Evolutionary conservation across 306 rosid genomes (phyloP).

Genomic region (Sechiopsis laciniata): DNA sequence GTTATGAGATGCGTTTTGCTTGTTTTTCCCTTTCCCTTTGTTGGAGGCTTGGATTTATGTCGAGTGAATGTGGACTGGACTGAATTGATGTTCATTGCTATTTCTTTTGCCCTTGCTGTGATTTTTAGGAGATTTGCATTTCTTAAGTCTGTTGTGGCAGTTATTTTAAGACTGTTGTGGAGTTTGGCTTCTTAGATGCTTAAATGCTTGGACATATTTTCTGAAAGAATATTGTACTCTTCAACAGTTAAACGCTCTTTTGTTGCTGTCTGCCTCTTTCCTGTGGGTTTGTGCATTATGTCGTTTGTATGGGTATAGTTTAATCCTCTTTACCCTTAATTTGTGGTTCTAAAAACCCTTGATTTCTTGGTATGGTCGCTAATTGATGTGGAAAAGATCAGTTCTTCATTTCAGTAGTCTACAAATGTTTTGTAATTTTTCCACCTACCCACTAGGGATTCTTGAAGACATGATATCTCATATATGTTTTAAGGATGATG

Average conservation of each 20-base stretch:
- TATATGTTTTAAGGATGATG: not conserved
- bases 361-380: conserved; percentile 1
- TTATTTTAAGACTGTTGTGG: conserved; percentile 19
- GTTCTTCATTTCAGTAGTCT: not conserved
- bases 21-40: not conserved
- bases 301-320: no score
- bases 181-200: not conserved
- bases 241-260: conserved; percentile 13
- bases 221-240: conserved; percentile 19
- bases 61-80: conserved; percentile 15
- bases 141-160: conserved; percentile 15
- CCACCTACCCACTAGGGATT: not conserved
- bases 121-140: not conserved
- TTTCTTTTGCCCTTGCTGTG: not conserved
- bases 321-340: no score
- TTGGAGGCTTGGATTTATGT: not conserved
- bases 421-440: not conserved
- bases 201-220: conserved; percentile 7
- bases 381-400: not conserved
- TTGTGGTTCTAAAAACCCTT: not conserved
- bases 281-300: not conserved
- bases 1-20: not conserved
- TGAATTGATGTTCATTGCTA: not conserved
- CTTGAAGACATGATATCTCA: conserved; percentile 6
- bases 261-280: conserved; percentile 14